Evolutionary conservation across 371 early-diverging fungal species (phyloP), one percentile per base, ranked within the genome.

Genomic region (Haplosporangium sp.): DNA sequence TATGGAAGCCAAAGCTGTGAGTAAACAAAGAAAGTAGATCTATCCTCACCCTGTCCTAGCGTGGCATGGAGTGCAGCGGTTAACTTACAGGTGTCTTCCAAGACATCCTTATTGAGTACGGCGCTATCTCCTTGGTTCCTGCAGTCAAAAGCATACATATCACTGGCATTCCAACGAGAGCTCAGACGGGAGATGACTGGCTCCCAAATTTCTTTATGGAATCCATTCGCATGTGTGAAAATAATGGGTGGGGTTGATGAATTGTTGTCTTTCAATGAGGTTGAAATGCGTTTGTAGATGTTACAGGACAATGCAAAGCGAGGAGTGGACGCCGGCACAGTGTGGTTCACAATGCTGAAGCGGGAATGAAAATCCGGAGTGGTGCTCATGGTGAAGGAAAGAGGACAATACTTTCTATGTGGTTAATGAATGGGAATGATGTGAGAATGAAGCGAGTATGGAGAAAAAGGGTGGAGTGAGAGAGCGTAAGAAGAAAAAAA

Each of bases 131-230:
- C 79, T 13, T 77, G 72, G 62, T 77, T 77, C 5, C 68, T 46
- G 41, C 79, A 77, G 36, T 77, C 79, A 13, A 71, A 77, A 3
- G 79, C 79, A 48, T 77, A 77, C 67, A 77, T 64, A 20, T 71
- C 72, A 11, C 65, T 29, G 6, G 59, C 37, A 9, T 54, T 57
- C 79, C 79, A 77, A 10, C 61, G 72, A 18, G 64, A 50, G 18
- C 48, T 63, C 55, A 77, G 6, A 5, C 79, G 72, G 11, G 50
- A 20, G 23, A 77, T 72, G 56, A 77, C 72, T 9, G 79, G 79
- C 62, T 77, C 79, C 72, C 79, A 77, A 13, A 68, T 71, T 48
- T 77, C 79, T 38, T 77, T 77, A 42, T 67, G 67, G 53, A 77
- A 77, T 6, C 79, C 79, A 38, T 77, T 77, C 9, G 79, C 79